phyloP scores from a whole-genome alignment of 2,329 filamentous ascomycete genomes.

The Colletotrichum eremochloae region DNA sequence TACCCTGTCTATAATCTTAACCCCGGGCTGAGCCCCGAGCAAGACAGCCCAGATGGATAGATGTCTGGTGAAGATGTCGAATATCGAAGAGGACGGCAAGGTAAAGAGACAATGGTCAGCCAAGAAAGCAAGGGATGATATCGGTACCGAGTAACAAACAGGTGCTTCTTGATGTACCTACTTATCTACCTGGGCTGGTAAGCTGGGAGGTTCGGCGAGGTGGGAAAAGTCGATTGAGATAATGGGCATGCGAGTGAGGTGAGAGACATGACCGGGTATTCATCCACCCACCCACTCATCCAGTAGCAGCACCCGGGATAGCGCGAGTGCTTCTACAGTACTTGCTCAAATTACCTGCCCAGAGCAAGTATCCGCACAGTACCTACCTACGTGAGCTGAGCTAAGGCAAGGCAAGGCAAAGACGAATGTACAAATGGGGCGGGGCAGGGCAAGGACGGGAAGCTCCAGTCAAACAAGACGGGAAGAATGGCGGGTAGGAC shows the following conservation, averaged over 20 bases:
- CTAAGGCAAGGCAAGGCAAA: neutral
- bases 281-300: neutral
- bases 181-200: no score
- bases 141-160: neutral
- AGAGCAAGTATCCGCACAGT: neutral
- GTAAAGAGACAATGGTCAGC: neutral
- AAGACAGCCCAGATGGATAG: neutral
- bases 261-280: neutral
- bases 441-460: conserved; percentile 2
- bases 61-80: conserved; percentile 2
- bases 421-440: neutral
- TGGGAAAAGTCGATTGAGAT: neutral
- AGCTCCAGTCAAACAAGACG: conserved; percentile 9
- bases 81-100: conserved; percentile 2
- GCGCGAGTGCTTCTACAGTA: neutral
- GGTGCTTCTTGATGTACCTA: neutral
- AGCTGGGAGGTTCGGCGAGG: neutral
- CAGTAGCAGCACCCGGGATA: neutral
- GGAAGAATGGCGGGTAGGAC: neutral
- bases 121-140: neutral
- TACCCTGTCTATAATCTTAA: conserved; percentile 7
- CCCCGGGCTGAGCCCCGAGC: neutral
- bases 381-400: neutral
- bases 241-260: neutral
- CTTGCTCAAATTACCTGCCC: neutral